phyloP scores from a whole-genome alignment of 2,329 filamentous ascomycete genomes.

The Diaporthe citriasiana region DNA sequence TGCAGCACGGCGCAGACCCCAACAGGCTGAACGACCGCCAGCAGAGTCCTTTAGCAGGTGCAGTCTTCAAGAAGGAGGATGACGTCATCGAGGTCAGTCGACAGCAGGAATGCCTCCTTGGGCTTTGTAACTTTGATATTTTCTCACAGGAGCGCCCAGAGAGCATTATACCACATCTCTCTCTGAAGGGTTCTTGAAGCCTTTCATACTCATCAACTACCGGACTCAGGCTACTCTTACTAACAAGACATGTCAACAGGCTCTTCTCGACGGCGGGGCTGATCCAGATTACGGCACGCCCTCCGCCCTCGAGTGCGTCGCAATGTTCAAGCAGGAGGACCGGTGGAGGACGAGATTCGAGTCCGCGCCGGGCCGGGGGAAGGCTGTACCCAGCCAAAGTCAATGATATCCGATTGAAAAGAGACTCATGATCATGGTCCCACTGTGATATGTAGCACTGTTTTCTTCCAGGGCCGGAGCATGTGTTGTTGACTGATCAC shows the following conservation, averaged over 20 bases:
- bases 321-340: conserved; percentile 67
- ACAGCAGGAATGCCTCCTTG: background rate
- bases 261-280: conserved; percentile 65
- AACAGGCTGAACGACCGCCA: conserved; percentile 77
- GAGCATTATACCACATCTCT: no score
- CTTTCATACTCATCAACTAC: background rate
- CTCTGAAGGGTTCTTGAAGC: background rate
- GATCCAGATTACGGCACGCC: conserved; percentile 67
- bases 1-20: conserved; percentile 74
- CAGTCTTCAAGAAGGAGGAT: conserved; percentile 79
- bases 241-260: conserved; percentile 48
- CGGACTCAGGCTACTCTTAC: background rate
- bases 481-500: background rate
- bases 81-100: conserved; percentile 69
- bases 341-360: conserved; percentile 66
- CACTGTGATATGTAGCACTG: background rate
- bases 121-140: no score
- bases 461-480: background rate
- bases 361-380: conserved; percentile 62
- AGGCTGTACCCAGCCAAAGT: conserved; percentile 47
- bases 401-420: background rate
- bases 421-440: no score
- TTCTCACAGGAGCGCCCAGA: no score
- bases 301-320: conserved; percentile 63
- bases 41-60: conserved; percentile 78